These are phyloP conservation scores for Trichoderma orchidacearum DNA, from an alignment of 495 filamentous ascomycete species.

Conservation along the genomic window DNA sequence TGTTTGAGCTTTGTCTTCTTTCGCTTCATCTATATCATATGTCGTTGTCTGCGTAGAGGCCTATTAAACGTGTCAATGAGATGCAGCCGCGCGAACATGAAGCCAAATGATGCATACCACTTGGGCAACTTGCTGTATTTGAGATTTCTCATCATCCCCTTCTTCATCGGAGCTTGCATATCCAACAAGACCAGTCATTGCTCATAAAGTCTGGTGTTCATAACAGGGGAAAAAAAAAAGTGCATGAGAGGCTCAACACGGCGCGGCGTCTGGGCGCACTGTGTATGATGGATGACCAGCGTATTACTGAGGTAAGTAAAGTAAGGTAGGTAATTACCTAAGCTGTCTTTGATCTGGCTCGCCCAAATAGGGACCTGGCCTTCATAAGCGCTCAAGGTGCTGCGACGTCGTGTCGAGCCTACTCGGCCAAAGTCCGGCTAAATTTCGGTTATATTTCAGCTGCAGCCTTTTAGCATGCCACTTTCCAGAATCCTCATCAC, in stretches of 20 bases:
- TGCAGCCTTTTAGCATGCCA: too few relatives aligned
- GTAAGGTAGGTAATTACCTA: too few relatives aligned
- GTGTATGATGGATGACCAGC: too few relatives aligned
- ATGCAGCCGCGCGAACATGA: conserved; percentile 9
- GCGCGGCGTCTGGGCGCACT: too few relatives aligned
- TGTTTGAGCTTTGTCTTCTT: background rate
- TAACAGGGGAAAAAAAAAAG: background rate
- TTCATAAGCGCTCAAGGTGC: too few relatives aligned
- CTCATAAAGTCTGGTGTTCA: background rate
- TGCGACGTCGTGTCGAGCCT: too few relatives aligned
- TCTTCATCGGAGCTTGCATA: conserved; percentile 77
- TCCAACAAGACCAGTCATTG: conserved; percentile 53
- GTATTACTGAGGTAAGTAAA: too few relatives aligned
- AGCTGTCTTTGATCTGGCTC: too few relatives aligned
- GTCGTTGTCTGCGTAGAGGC: background rate
- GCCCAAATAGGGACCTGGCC: too few relatives aligned
- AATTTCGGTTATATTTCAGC: too few relatives aligned
- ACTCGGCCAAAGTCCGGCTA: too few relatives aligned
- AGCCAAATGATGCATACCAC: conserved; percentile 3
- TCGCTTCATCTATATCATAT: background rate
- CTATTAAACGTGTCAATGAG: background rate
- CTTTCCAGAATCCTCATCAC: too few relatives aligned
- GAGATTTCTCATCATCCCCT: conserved; percentile 20
- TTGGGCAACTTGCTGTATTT: conserved; percentile 1
- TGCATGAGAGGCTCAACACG: background rate